Base-by-base conservation (phyloP, 1,139 yeast species). In the Geotrichum cucujoidarum region DNA sequence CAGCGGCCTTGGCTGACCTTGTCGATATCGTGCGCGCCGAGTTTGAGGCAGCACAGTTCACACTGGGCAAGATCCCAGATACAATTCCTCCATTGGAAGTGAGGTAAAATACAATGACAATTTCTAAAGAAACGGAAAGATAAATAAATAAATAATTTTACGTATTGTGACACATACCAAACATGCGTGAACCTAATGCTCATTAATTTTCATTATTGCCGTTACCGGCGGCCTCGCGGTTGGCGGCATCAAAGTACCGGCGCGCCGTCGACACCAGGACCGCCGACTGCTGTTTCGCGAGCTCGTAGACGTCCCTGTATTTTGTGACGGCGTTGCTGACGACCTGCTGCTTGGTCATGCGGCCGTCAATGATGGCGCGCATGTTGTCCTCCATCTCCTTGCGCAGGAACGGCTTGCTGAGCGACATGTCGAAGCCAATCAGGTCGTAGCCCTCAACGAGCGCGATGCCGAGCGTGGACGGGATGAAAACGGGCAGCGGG, bases 341-440 rank as follows among this genome's bases (percentile, higher is more conserved):
- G 0, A 89, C 95, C 6, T 70, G 74, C 1, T 70, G 69, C 58
- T 77, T 80, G 1, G 77, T 64, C 41, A 71, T 68, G 3, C 62
- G 57, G 0, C 97, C 97, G 0, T 75, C 73, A 40, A 89, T 84
- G 7, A 92, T 86, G 39, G 74, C 74, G 51, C 73, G 77, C 60
- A 94, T 71, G 45, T 79, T 76, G 14, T 65, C 69, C 60, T 94
- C 99, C 62, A 92, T 72, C 41, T 79, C 79, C 53, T 84, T 82
- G 48, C 99, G 72, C 53, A 92, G 68, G 58, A 86, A 86, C 2
- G 99, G 99, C 59, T 92, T 92, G 0, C 96, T 83, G 51, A 94
- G 71, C 1, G 95, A 86, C 45, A 80, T 72, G 49, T 73, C 77
- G 47, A 87, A 75, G 8, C 85, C 89, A 55, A 94, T 78, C 38